Percentiles rank a stretch among this genome's conserved stretches.
Conservation (phyloP, 2,329 filamentous ascomycete species). For the Sclerotiophoma versabilis region DNA sequence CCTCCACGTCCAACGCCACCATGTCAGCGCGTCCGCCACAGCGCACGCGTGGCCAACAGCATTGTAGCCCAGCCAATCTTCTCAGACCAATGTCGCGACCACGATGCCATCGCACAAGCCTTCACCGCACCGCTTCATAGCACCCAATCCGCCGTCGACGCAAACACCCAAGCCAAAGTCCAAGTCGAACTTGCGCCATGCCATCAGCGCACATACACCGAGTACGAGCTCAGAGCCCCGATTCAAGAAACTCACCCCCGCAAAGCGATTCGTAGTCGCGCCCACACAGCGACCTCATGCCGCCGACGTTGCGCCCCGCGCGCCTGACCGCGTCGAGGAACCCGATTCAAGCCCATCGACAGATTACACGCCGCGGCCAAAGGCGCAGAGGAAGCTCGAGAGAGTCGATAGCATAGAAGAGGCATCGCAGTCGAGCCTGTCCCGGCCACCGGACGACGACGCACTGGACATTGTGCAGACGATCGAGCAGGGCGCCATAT, state of each 20-base stretch:
- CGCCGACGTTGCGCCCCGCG: neutral
- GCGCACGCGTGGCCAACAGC: too few species aligned
- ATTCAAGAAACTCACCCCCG: conserved; percentile 33
- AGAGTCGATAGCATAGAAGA: conserved; percentile 47
- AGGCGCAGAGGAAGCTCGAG: conserved; percentile 16
- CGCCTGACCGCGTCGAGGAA: conserved; percentile 1
- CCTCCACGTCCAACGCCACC: neutral
- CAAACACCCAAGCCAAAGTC: conserved; percentile 6
- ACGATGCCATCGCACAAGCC: conserved; percentile 13
- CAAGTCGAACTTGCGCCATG: conserved; percentile 1
- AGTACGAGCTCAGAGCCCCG: neutral
- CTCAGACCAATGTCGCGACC: conserved; percentile 5
- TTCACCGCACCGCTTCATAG: conserved; percentile 18
- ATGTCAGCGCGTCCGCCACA: neutral
- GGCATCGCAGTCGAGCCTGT: conserved; percentile 28
- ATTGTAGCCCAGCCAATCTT: too few species aligned
- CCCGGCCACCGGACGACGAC: conserved; percentile 8
- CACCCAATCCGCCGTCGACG: neutral
- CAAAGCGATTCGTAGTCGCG: conserved; percentile 43
- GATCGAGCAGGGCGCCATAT: conserved; percentile 18
- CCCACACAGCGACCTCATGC: conserved; percentile 16
- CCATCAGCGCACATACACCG: neutral
- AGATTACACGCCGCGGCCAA: neutral
- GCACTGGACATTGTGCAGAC: conserved; percentile 16
- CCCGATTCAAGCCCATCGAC: neutral